A percentile compares a stretch with the other conserved stretches of the same genome.
Conservation (phyloP, 768 basidiomycete species). For the Holtermannia corniformis region DNA sequence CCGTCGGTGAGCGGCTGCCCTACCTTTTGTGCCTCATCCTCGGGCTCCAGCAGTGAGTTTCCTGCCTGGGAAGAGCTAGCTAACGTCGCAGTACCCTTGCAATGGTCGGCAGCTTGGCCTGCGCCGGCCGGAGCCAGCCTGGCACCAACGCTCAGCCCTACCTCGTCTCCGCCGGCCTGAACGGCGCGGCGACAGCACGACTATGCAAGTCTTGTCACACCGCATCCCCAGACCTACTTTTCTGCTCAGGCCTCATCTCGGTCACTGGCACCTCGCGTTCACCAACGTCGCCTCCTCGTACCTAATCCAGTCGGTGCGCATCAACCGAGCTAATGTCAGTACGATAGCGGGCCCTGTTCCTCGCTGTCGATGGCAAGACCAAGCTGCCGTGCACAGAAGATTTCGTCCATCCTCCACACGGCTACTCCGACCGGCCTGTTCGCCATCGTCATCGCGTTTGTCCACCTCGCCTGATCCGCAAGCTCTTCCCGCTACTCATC, state of each 20-base stretch:
- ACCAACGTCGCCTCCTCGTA: slow-evolving; percentile 18
- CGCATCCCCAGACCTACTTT: slow-evolving; percentile 14
- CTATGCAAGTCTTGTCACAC: slow-evolving; percentile 15
- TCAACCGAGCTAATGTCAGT: not conserved
- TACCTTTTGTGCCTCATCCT: slow-evolving; percentile 17
- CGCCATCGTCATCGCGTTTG: slow-evolving; percentile 20
- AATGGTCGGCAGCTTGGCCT: slow-evolving; percentile 20
- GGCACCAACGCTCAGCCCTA: slow-evolving; percentile 15
- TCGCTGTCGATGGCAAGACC: slow-evolving; percentile 14
- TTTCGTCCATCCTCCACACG: slow-evolving; percentile 23
- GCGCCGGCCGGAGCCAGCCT: slow-evolving; percentile 17
- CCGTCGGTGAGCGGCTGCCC: slow-evolving; percentile 15
- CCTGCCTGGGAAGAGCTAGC: not conserved
- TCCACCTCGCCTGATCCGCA: slow-evolving; percentile 18
- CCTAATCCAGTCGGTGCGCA: slow-evolving; percentile 8
- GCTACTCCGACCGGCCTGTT: slow-evolving; percentile 13
- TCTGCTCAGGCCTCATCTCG: slow-evolving; percentile 17
- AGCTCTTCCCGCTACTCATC: slow-evolving; percentile 16
- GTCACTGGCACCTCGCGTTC: slow-evolving; percentile 20
- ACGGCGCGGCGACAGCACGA: slow-evolving; percentile 17
- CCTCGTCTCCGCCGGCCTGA: slow-evolving; percentile 21
- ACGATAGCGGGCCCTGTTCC: slow-evolving; percentile 18
- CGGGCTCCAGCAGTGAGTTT: slow-evolving; percentile 17
- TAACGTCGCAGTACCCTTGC: slow-evolving; percentile 12
- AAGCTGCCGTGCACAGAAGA: slow-evolving; percentile 22